phyloP scores from a whole-genome alignment of 225 moss, liverwort and hornwort genomes.

The Antitrichia curtipendula region DNA sequence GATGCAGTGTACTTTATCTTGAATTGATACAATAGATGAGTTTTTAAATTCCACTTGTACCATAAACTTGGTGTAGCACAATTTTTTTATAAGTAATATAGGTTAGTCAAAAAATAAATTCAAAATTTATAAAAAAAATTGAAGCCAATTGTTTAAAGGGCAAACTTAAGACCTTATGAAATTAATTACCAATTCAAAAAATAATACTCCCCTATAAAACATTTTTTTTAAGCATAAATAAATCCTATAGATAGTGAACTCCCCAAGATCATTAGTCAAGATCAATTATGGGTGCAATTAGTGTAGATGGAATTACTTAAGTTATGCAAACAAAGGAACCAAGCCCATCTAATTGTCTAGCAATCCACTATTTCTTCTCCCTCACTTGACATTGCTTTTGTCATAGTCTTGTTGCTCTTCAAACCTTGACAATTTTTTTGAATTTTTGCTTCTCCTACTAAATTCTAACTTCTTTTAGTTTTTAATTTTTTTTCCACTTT shows the following conservation, averaged over 20 bases:
- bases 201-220: fast-evolving
- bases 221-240: fast-evolving
- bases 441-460: not conserved
- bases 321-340: fast-evolving
- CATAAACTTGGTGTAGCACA: not conserved
- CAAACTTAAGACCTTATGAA: not conserved
- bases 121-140: not conserved
- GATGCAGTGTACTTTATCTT: not conserved
- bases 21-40: not conserved
- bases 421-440: not conserved
- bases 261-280: not conserved
- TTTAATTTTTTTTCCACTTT: not conserved
- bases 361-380: fast-evolving
- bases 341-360: fast-evolving
- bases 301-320: too few relatives aligned
- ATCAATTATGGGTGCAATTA: not conserved
- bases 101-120: too few relatives aligned
- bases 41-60: not conserved
- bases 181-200: not conserved
- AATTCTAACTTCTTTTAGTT: not conserved
- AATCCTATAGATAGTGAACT: fast-evolving
- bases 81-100: too few relatives aligned
- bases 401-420: not conserved
- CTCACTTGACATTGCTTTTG: fast-evolving
- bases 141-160: not conserved